Evolutionary conservation across 2,329 filamentous ascomycete genomes (phyloP), one percentile per base, ranked within the genome.

Genomic region (Fusarium camptoceras): DNA sequence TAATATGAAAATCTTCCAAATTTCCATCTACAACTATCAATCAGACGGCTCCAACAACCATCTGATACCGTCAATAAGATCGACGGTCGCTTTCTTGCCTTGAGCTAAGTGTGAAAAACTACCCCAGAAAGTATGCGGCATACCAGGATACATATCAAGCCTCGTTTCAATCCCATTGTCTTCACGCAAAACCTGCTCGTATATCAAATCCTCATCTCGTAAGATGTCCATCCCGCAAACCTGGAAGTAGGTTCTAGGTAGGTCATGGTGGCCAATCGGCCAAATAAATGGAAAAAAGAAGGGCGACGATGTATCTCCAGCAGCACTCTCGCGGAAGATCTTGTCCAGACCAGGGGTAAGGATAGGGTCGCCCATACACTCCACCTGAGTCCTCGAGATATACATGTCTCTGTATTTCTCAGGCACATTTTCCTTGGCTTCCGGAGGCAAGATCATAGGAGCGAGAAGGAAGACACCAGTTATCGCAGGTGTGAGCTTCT

Each of bases 111-210:
- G 53, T 1, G 31, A 30, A 4, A 60, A 60, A 1, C 20, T n/a
- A 1, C 53, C 53, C 53, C 53, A 58, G 5, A 59, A 59, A 1
- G 58, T 60, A 27, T 58, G 53, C 14, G 57, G 42, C 57, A 60
- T 60, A 0, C 57, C 53, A 24, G 53, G 27, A 18, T 60, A 58
- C 1, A 42, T 12, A 11, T 60, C 22, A 8, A 58, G 3, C 6
- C 7, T 44, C 2, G 57, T 60, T 5, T 60, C 15, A 28, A 58
- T n/a, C 2, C 22, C 53, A n/a, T 28, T 24, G 0, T 60, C 57
- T 9, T 58, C 57, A 0, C 53, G 42, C 15, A 60, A 12, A 2
- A 48, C 27, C 6, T 58, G 42, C 16, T 60, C 57, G 10, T 42
- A 60, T 8, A 60, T 58, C 22, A 48, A 20, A 24, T 46, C 27